phyloP scores from a whole-genome alignment of 2,329 filamentous ascomycete genomes.

The Colletotrichum tropicale region DNA sequence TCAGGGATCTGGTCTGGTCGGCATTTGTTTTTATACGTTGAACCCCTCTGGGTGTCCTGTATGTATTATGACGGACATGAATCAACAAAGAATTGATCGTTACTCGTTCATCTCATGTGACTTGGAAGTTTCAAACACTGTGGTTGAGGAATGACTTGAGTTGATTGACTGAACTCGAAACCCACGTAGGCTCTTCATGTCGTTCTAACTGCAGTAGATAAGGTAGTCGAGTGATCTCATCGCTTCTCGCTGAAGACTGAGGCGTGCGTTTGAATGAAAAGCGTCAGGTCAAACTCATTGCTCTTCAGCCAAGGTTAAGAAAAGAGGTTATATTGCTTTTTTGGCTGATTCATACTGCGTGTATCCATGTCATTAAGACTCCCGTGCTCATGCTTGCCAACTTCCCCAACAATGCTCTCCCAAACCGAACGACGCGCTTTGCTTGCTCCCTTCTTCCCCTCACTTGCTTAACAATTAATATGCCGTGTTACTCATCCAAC shows the following conservation, averaged over 20 bases:
- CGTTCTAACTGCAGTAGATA: neutral
- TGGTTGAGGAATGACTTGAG: neutral
- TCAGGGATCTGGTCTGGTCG: conserved; percentile 4
- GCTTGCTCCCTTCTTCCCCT: neutral
- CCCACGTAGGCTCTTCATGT: neutral
- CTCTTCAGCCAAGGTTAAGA: neutral
- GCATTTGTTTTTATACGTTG: neutral
- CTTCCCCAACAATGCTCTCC: neutral
- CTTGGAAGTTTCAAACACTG: neutral
- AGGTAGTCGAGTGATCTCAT: neutral
- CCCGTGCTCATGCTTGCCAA: neutral
- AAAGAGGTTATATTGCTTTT: neutral
- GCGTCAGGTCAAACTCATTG: neutral
- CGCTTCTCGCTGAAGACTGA: neutral
- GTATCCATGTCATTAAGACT: conserved; percentile 2
- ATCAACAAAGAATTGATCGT: conserved; percentile 9
- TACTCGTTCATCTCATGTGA: neutral
- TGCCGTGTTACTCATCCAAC: neutral
- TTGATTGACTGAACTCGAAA: rapidly evolving
- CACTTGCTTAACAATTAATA: neutral
- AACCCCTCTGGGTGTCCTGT: neutral
- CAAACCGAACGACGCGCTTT: neutral
- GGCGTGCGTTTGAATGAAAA: neutral
- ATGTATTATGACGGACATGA: conserved; percentile 25
- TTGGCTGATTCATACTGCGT: neutral